phyloP scores from a whole-genome alignment of 192 early-diverging fungal species.

The Coemansia interrupta region DNA sequence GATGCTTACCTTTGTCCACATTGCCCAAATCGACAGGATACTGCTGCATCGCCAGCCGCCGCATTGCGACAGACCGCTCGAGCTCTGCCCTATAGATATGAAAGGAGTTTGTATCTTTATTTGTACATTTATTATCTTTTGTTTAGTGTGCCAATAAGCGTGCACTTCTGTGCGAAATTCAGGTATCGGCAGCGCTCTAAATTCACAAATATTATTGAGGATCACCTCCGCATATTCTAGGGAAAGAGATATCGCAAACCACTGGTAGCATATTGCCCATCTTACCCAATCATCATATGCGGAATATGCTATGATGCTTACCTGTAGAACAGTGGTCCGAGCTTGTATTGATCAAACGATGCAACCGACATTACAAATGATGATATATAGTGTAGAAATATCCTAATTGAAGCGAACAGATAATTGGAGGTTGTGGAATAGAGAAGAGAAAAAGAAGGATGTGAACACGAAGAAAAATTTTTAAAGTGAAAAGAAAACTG shows the following conservation, averaged over 20 bases:
- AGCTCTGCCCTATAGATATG: conserved; percentile 31
- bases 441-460: not conserved
- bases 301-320: conserved; percentile 2
- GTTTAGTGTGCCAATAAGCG: too few species aligned
- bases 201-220: too few species aligned
- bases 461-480: conserved; percentile 1
- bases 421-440: not conserved
- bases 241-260: too few species aligned
- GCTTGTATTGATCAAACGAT: conserved; percentile 36
- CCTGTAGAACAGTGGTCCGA: conserved; percentile 47
- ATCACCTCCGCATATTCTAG: too few species aligned
- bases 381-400: not conserved
- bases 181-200: too few species aligned
- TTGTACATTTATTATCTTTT: not conserved
- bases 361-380: conserved; percentile 11
- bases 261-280: too few species aligned
- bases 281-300: too few species aligned
- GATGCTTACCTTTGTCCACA: conserved; percentile 39
- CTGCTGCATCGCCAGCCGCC: conserved; percentile 39
- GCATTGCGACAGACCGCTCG: conserved; percentile 44
- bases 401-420: too few species aligned
- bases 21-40: conserved; percentile 26
- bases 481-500: not conserved
- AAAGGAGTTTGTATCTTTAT: not conserved
- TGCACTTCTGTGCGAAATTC: too few species aligned